These are phyloP conservation scores for Babesia microti DNA, from an alignment of 169 alveolate species.

Conservation along the genomic window DNA sequence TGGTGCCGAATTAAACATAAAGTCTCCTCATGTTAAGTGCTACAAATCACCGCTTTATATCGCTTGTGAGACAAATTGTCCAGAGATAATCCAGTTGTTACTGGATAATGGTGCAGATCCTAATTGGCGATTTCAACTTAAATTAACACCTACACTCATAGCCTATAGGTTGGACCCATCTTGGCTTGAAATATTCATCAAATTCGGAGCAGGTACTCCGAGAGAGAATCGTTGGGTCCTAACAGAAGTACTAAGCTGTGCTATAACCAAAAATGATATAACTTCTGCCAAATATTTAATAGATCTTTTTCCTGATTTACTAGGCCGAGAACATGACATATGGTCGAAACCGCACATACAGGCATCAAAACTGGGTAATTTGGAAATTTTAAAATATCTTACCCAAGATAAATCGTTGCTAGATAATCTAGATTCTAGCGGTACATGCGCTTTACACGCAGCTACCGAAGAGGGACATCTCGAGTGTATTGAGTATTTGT, in stretches of 20 bases:
- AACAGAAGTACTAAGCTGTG: constrained; percentile 63
- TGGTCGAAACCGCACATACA: constrained; percentile 74
- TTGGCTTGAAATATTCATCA: constrained; percentile 67
- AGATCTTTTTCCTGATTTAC: constrained; percentile 62
- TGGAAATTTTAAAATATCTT: constrained; percentile 37
- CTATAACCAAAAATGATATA: constrained; percentile 61
- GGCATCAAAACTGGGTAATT: constrained; percentile 53
- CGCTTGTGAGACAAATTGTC: constrained; percentile 67
- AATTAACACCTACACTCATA: constrained; percentile 63
- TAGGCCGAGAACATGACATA: constrained; percentile 61
- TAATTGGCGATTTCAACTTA: constrained; percentile 65
- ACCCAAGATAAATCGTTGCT: constrained; percentile 27
- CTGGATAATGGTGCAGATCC: constrained; percentile 74
- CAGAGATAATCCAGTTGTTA: constrained; percentile 56
- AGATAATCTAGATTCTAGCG: constrained; percentile 26
- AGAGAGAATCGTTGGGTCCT: constrained; percentile 58
- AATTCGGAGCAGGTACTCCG: constrained; percentile 72
- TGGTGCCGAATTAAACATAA: constrained; percentile 53
- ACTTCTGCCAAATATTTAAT: constrained; percentile 51
- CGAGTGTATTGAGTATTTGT: constrained; percentile 48
- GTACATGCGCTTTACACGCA: constrained; percentile 57
- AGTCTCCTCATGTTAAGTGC: constrained; percentile 60
- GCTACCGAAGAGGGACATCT: constrained; percentile 70
- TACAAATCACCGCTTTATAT: constrained; percentile 76
- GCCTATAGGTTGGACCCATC: constrained; percentile 64